phyloP scores from a whole-genome alignment of 192 early-diverging fungal species.

The Podila clonocystis region DNA sequence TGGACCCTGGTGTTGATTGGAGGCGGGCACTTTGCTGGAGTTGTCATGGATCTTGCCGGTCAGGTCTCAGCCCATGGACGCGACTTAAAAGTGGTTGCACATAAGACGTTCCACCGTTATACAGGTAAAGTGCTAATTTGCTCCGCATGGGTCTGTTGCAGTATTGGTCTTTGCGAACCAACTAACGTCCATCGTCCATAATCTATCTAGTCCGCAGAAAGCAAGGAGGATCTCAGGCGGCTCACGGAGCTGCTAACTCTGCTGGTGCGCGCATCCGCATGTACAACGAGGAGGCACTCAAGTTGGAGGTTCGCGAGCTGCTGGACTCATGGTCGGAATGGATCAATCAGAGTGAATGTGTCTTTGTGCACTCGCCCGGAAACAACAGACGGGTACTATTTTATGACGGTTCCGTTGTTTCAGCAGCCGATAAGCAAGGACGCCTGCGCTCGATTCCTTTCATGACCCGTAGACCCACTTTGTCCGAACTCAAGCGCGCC shows the following conservation, averaged over 20 bases:
- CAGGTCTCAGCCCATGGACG: constrained; percentile 33
- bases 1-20: constrained; percentile 87
- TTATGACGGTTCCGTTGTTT: constrained; percentile 59
- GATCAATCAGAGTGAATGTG: constrained; percentile 65
- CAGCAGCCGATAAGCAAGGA: constrained; percentile 26
- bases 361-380: constrained; percentile 83
- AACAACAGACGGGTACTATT: constrained; percentile 64
- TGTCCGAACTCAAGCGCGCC: constrained; percentile 73
- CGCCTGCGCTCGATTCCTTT: constrained; percentile 50
- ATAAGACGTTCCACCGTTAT: constrained; percentile 97
- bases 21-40: constrained; percentile 93
- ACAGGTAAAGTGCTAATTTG: constrained; percentile 69
- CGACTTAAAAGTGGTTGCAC: constrained; percentile 66
- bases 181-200: constrained; percentile 14
- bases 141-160: not conserved
- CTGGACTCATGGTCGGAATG: constrained; percentile 75
- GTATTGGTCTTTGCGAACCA: not conserved
- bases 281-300: constrained; percentile 88
- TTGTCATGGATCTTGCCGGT: constrained; percentile 77
- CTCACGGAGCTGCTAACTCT: constrained; percentile 84
- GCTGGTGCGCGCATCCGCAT: constrained; percentile 91
- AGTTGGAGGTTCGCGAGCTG: constrained; percentile 81
- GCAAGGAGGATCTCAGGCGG: constrained; percentile 93
- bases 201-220: constrained; percentile 76
- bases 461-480: constrained; percentile 54